phyloP scores from a whole-genome alignment of 2,329 filamentous ascomycete species.

The Passalora sequoiae region DNA sequence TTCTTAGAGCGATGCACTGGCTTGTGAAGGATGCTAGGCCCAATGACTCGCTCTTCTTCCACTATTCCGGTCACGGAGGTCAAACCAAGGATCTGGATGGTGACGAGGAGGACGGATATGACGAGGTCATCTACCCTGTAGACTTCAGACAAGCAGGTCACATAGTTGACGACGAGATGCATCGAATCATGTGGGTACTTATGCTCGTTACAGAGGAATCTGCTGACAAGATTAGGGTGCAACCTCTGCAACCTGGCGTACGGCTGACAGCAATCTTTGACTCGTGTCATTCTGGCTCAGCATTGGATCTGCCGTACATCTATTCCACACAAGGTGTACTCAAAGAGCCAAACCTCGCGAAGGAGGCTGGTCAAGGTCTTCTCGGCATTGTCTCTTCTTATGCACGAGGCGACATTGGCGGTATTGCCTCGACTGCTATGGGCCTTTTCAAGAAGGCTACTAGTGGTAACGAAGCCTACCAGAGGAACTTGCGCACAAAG shows the following conservation, averaged over 20 bases:
- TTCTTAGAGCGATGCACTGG: slow-evolving; percentile 95
- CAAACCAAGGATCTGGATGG: slow-evolving; percentile 74
- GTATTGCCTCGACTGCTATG: slow-evolving; percentile 75
- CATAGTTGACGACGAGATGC: slow-evolving; percentile 80
- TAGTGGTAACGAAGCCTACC: slow-evolving; percentile 69
- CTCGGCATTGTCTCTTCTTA: slow-evolving; percentile 70
- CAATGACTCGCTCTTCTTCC: slow-evolving; percentile 95
- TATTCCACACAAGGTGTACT: slow-evolving; percentile 75
- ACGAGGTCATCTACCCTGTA: slow-evolving; percentile 79
- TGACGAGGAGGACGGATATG: slow-evolving; percentile 75
- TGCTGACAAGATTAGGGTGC: slow-evolving; percentile 49
- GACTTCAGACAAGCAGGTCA: slow-evolving; percentile 75
- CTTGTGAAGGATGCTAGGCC: slow-evolving; percentile 86
- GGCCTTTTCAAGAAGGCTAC: slow-evolving; percentile 84
- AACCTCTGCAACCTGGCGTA: slow-evolving; percentile 72
- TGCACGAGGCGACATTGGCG: slow-evolving; percentile 73
- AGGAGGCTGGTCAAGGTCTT: slow-evolving; percentile 69
- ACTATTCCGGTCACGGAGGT: slow-evolving; percentile 88
- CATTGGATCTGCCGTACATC: slow-evolving; percentile 71
- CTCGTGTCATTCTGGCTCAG: slow-evolving; percentile 73
- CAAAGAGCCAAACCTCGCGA: slow-evolving; percentile 76
- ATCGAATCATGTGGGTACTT: slow-evolving; percentile 56
- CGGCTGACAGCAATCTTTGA: slow-evolving; percentile 78
- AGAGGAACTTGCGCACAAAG: slow-evolving; percentile 79
- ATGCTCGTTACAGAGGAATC: not conserved